These are phyloP conservation scores for Candida pseudocylindracea DNA, from an alignment of 1,139 yeast genomes.

Conservation along the genomic window DNA sequence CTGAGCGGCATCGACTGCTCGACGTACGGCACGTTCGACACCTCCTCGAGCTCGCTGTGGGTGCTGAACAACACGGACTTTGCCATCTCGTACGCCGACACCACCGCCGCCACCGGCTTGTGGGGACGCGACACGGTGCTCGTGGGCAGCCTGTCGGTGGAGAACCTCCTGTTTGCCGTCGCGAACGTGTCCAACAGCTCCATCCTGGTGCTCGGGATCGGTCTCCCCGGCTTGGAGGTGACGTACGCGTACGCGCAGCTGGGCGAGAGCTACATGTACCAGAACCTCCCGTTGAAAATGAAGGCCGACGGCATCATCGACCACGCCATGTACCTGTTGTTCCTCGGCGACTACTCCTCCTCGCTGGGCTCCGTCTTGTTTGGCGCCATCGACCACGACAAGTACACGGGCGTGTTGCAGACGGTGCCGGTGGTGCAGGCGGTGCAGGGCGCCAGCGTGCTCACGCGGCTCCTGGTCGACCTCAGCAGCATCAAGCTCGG, in stretches of 20 bases:
- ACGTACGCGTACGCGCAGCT: not conserved
- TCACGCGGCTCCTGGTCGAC: slow-evolving; percentile 6
- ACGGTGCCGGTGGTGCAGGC: slow-evolving; percentile 1
- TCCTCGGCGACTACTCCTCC: slow-evolving; percentile 12
- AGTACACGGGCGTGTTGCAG: slow-evolving; percentile 15
- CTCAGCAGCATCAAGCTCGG: not conserved
- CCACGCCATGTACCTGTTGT: slow-evolving; percentile 28
- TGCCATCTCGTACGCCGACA: slow-evolving; percentile 38
- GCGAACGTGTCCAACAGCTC: slow-evolving; percentile 1
- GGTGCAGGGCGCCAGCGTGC: slow-evolving; percentile 5
- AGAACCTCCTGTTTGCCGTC: not conserved
- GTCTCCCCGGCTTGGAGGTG: not conserved
- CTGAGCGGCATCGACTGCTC: slow-evolving; percentile 7
- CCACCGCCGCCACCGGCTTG: slow-evolving; percentile 32
- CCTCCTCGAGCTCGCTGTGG: slow-evolving; percentile 20
- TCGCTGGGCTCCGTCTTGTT: slow-evolving; percentile 25
- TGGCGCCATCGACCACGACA: slow-evolving; percentile 36
- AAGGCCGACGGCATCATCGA: slow-evolving; percentile 23
- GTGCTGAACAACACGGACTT: slow-evolving; percentile 14
- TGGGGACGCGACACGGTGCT: slow-evolving; percentile 37
- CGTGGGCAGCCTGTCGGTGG: slow-evolving; percentile 12
- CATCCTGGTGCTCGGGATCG: slow-evolving; percentile 1
- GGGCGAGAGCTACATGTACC: slow-evolving; percentile 10
- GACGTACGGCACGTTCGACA: slow-evolving; percentile 26
- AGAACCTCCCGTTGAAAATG: slow-evolving; percentile 36